Base-by-base conservation (phyloP, 306 rosid species). In the Lupinus albus region DNA sequence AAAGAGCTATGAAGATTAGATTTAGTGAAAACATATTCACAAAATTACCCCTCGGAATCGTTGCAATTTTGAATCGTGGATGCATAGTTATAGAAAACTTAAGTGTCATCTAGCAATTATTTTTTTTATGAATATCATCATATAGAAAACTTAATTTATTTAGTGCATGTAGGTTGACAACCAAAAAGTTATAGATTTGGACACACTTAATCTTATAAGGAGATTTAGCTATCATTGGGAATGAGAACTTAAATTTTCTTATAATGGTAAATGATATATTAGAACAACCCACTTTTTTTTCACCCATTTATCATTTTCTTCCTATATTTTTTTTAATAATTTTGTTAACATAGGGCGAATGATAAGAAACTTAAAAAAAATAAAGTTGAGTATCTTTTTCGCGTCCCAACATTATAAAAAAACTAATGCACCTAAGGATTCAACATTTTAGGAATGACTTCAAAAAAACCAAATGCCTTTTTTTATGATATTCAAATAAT, bases 41-140 rank as follows among this genome's bases (percentile, higher is more conserved):
- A 15, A 70, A 10, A 76, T 20, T 68, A 35, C 78, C 83, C 78
- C 56, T 65, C 15, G 12, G 20, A 68, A 39, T 75, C 76, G 73
- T 48, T 49, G 71, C 51, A 41, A 60, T 59, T 50, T 67, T 15
- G 11, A 15, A 44, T 11, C 5, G 11, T 32, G 39, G 11, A 0
- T 20, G 7, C 62, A 8, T 11, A 59, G 69, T 71, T 58, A 71
- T 32, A 44, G 48, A 56, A 13, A 32, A 25, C 17, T 12, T 30
- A n/a, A 11, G 13, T 18, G 58, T 52, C 55, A 49, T 49, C 28
- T 13, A 20, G 30, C 30, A 50, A 48, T 16, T 47, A 4, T 48
- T 48, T 1, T 20, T 20, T 48, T 48, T 48, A 3, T 0, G 7
- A 7, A 48, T 7, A 20, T 14, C 17, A 48, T 7, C 54, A 48